Base-by-base conservation (phyloP, 1,139 yeast genomes). In the Diutina pseudorugosa region DNA sequence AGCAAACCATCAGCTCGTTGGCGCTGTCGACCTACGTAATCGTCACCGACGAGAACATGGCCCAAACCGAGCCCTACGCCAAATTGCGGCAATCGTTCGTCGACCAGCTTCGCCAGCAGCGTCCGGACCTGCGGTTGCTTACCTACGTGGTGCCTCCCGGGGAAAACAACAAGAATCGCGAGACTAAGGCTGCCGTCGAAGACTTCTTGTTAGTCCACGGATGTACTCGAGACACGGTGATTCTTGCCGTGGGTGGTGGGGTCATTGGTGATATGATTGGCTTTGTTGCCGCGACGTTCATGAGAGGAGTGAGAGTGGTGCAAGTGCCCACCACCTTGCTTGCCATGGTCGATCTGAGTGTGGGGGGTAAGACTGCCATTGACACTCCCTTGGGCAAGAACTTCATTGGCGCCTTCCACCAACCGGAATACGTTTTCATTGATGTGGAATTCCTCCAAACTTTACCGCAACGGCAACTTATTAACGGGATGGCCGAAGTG, bases 251-350 rank as follows among this genome's bases (percentile, higher is more conserved):
- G 56, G 99, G 98, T 55, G 99, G 99, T 57, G 99, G 99, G 60
- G 95, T 94, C 52, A 91, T 94, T 69, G 99, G 99, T 54, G 99
- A 94, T 65, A 93, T 94, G 98, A 88, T 93, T 61, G 99, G 99
- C 4, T 94, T 83, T 65, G 98, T 93, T 51, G 98, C 98, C 19
- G 95, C 98, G 30, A 93, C 98, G 4, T 94, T 93, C 67, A 94
- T 94, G 99, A 80, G 99, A 66, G 99, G 99, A 53, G 96, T 94
- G 18, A 79, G 96, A 57, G 88, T 90, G 56, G 83, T 90, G 47
- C 99, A 94, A 68, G 79, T 94, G 42, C 99, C 99, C 51, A 93
- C 98, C 4, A 86, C 95, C 50, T 72, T 94, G 59, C 75, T 94
- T 59, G 85, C 98, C 8, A 94, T 94, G 99, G 98, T 94, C 20